phyloP scores from a whole-genome alignment of 257 asterid genomes.

The Solanum raphanifolium region DNA sequence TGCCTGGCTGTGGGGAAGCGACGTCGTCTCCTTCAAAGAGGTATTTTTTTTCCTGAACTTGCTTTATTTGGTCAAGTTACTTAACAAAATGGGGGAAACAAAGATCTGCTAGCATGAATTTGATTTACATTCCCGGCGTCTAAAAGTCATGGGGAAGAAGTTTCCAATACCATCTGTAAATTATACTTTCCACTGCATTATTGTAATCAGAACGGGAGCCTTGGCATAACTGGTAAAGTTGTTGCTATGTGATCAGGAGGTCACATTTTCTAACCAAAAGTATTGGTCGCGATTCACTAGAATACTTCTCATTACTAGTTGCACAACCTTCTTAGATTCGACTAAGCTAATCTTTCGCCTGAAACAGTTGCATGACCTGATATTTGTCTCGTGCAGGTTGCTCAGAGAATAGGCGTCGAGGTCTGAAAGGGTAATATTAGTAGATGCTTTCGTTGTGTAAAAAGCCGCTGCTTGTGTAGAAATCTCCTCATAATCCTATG shows the following conservation, averaged over 20 bases:
- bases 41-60: constrained; percentile 12
- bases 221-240: neutral
- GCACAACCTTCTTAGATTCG: neutral
- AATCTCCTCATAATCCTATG: neutral
- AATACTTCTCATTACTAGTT: neutral
- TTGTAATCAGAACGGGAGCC: neutral
- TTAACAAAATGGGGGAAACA: neutral
- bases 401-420: constrained; percentile 74
- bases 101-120: neutral
- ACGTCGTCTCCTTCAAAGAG: constrained; percentile 88
- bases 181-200: neutral
- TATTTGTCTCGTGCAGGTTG: constrained; percentile 46
- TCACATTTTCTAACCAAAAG: neutral
- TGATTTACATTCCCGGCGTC: neutral
- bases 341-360: neutral
- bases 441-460: neutral
- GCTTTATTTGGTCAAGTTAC: neutral
- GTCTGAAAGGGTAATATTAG: constrained; percentile 27
- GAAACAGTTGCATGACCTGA: neutral
- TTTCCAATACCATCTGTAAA: neutral
- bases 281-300: neutral
- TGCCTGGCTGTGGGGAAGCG: constrained; percentile 99
- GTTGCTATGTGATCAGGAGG: neutral
- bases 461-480: neutral
- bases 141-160: neutral